These are phyloP conservation scores for Paraconiothyrium brasiliense DNA, from an alignment of 2,329 filamentous ascomycete species.

Conservation along the genomic window DNA sequence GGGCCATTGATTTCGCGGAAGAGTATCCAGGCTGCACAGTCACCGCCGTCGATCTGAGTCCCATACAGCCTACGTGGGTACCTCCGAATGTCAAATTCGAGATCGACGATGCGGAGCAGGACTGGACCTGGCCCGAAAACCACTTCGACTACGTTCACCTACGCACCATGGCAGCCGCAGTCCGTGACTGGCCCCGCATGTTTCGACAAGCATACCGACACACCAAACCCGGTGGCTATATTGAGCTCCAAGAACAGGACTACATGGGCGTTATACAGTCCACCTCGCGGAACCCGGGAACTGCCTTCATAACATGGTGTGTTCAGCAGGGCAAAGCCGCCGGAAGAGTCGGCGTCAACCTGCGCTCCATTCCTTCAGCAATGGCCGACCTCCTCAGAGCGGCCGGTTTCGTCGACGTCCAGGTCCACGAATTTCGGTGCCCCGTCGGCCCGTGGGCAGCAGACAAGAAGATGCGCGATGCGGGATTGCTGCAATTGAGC, in stretches of 20 bases:
- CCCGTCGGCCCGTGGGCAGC: conserved; percentile 35
- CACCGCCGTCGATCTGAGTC: conserved; percentile 46
- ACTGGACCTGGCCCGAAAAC: conserved; percentile 34
- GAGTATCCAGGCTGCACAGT: conserved; percentile 32
- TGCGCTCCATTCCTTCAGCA: conserved; percentile 25
- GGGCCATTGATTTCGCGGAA: conserved; percentile 47
- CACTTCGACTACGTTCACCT: conserved; percentile 26
- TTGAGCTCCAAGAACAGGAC: conserved; percentile 42
- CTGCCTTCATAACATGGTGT: conserved; percentile 33
- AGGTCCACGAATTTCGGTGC: conserved; percentile 30
- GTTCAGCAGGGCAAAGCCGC: conserved; percentile 31
- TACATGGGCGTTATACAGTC: conserved; percentile 33
- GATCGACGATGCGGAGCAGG: conserved; percentile 41
- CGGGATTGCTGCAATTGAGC: conserved; percentile 38
- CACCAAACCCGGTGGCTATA: conserved; percentile 37
- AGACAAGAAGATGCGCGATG: conserved; percentile 31
- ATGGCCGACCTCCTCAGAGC: conserved; percentile 22
- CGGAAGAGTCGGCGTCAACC: conserved; percentile 30
- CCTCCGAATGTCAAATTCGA: conserved; percentile 40
- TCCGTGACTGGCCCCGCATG: conserved; percentile 25
- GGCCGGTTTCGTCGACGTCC: conserved; percentile 33
- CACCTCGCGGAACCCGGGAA: conserved; percentile 28
- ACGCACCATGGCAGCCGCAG: conserved; percentile 26
- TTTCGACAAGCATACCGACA: conserved; percentile 19
- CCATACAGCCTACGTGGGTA: conserved; percentile 46